Evolutionary conservation across 352 stramenopile genomes (phyloP), one percentile per base, ranked within the genome.

Genomic region (Globisporangium paroecandrum): DNA sequence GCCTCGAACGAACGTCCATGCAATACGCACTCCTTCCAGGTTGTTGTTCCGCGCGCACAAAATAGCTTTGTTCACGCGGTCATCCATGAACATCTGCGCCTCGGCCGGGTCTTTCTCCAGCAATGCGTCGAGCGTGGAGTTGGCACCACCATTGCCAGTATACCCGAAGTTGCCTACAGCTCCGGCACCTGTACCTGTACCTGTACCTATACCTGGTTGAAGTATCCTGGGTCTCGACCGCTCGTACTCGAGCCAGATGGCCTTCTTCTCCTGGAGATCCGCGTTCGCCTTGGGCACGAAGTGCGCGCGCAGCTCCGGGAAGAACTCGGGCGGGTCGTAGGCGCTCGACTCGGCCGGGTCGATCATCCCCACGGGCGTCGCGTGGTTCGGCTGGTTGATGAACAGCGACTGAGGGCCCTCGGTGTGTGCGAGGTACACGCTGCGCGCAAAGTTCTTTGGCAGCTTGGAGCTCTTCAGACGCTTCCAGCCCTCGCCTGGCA

Each of bases 11-110:
- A 47, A 22, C 4, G 38, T 15, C 4, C 38, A 8, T 46, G 1
- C 6, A 12, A 49, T 7, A 72, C 71, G 69, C 77, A 93, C 85
- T 57, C 82, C 83, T 69, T 89, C 77, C 41, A 93, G 65, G 65
- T 95, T 94, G 76, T 90, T 91, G 81, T 90, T 93, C 27, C 84
- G 81, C 32, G 87, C 82, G 32, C 78, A 91, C 8, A 93, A 72
- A 10, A 95, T 64, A 6, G 82, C 85, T 53, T 74, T 77, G 32
- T 71, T 72, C 27, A 87, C 77, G 20, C 69, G 75, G 43, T 86
- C 72, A 49, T 86, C 81, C 74, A 83, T 79, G 29, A 68, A 68
- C 51, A 78, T 58, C 53, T 79, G 71, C 12, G 62, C 34, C 58
- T 80, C 78, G 1, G 62, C 59, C 8, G 76, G 69, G 8, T 85